Base-by-base conservation (phyloP, 805 yeast species). In the Starmerella riodocensis region DNA sequence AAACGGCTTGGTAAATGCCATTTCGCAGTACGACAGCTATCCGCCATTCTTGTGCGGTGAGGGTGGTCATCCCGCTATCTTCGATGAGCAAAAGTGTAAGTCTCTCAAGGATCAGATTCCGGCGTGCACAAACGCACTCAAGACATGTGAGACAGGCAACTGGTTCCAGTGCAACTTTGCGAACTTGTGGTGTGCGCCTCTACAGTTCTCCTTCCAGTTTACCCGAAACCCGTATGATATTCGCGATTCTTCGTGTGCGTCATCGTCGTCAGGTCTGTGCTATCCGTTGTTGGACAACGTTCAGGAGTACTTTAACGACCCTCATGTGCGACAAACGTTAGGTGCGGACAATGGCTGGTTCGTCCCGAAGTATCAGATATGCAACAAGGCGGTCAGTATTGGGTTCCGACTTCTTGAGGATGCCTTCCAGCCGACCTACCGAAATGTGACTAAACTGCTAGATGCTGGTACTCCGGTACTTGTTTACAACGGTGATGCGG, bases 401-500 rank as follows among this genome's bases (percentile, higher is more conserved):
- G 72, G 75, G 62, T 68, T 85, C 37, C 42, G 37, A 36, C 16
- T 17, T 22, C 19, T 18, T 19, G 37, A 36, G 34, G 98, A 88
- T 62, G 83, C 93, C 80, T 77, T 79, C 79, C 77, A 79, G 59
- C 94, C 94, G 14, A 84, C 78, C 66, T 91, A 81, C 59, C 51
- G 48, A 36, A 74, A 73, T 40, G 81, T 88, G 32, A 67, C 78
- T 19, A 74, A 74, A 34, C 61, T 85, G 46, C 69, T 88, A 53
- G 83, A 83, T 46, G 57, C 67, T 22, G 78, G 69, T 13, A 53
- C 84, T 32, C 94, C 95, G 3, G 88, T 84, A 22, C 70, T 88
- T 56, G 71, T 85, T 44, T 86, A 85, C 55, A 94, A 94, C 12
- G 97, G 97, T 56, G 96, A 86, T 64, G 86, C 85, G 63, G 97